Evolutionary conservation across 177 flowering plant species (phyloP).

Genomic region (Tripterygium wilfordii): DNA sequence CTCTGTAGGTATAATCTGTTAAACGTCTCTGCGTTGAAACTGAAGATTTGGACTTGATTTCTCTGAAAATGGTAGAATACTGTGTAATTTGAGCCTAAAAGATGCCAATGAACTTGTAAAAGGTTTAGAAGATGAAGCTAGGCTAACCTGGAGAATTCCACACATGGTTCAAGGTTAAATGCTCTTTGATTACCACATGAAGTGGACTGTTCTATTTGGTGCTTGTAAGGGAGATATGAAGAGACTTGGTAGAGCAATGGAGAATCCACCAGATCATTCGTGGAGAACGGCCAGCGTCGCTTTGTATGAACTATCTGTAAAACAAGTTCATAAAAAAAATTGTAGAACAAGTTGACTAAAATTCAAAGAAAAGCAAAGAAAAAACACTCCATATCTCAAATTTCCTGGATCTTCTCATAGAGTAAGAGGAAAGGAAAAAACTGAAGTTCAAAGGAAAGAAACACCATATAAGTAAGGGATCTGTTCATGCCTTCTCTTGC

Average conservation of each 20-base stretch:
- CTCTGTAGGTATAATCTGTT: slow-evolving; percentile 2
- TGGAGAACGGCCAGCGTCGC: slow-evolving; percentile 13
- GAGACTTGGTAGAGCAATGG: slow-evolving; percentile 1
- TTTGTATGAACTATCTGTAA: slow-evolving; percentile 13
- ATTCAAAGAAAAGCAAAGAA: no score
- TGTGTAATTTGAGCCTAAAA: background rate
- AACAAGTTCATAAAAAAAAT: background rate
- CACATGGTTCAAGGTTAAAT: background rate
- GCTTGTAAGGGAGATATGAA: background rate
- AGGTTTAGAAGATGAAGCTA: background rate
- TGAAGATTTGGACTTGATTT: background rate
- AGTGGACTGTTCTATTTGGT: slow-evolving; percentile 5
- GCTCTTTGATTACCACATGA: background rate
- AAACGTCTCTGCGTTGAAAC: no score
- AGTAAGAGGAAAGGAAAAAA: no score
- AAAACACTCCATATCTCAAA: no score
- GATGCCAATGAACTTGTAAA: background rate
- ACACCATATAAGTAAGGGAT: no score
- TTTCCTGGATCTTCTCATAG: no score
- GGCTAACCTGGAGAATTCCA: slow-evolving; percentile 7
- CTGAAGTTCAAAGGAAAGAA: no score
- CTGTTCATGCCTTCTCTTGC: slow-evolving; percentile 27
- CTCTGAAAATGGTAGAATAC: background rate
- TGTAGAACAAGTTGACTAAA: no score
- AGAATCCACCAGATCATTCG: background rate